Base-by-base conservation (phyloP, 805 yeast species). In the Candida berthetii region DNA sequence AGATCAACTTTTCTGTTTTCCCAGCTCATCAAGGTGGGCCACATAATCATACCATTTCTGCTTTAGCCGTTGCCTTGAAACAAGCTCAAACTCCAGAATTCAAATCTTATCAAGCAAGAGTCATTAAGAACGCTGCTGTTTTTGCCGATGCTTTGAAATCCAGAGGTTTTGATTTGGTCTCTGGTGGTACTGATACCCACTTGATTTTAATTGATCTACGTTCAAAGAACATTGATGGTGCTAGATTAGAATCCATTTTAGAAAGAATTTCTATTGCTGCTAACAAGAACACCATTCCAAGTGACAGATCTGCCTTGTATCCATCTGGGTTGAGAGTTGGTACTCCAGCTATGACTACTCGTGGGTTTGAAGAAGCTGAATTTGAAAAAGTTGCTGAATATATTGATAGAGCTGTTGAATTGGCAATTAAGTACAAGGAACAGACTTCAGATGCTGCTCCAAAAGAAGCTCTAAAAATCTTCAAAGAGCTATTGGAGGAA, bases 1-100 rank as follows among this genome's bases (percentile, higher is more conserved):
- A 80, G 62, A 89, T 91, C 68, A 91, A 91, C 76, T 91, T 91
- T 62, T 87, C 96, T 27, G 98, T 91, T 42, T 91, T 91, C 86
- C 99, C 99, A 54, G 98, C 95, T 50, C 98, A 91, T 66, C 99
- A 91, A 74, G 99, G 99, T 73, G 99, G 99, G 61, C 99, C 99
- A 53, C 98, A 91, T 68, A 91, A 91, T 72, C 97, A 91, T 69
- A 91, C 98, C 55, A 91, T 91, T 59, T 80, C 96, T 49, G 98
- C 98, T 17, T 74, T 91, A 54, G 95, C 98, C 27, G 91, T 89
- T 43, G 98, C 98, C 31, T 76, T 91, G 58, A 87, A 87, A 61
- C 98, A 91, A 72, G 90, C 96, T 43, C 71, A 78, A 40, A 74
- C 91, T 37, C 95, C 96, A 31, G 96, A 87, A 64, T 91, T 82